These are phyloP conservation scores for Fusarium devonianum DNA, from an alignment of 2,329 filamentous ascomycete genomes.

Conservation along the genomic window DNA sequence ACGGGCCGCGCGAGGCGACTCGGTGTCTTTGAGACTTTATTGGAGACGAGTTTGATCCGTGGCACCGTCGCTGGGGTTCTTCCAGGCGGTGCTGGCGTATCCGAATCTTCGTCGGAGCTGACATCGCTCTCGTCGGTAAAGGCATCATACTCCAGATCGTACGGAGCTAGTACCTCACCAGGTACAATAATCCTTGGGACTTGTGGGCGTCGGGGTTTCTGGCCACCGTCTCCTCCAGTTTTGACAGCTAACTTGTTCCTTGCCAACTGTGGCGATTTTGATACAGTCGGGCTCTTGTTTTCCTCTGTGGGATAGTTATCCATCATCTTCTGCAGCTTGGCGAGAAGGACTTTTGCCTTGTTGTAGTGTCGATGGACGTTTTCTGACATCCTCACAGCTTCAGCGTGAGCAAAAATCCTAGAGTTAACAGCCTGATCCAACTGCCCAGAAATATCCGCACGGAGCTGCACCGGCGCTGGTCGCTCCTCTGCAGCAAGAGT, in stretches of 20 bases:
- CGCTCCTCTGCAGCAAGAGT: conserved; percentile 55
- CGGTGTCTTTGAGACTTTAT: conserved; percentile 54
- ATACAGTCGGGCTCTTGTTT: conserved; percentile 58
- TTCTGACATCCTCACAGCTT: conserved; percentile 69
- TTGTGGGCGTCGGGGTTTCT: conserved; percentile 55
- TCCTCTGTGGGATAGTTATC: conserved; percentile 66
- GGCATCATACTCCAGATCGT: conserved; percentile 68
- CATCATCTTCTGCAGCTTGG: conserved; percentile 66
- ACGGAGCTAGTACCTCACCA: conserved; percentile 70
- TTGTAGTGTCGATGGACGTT: conserved; percentile 69
- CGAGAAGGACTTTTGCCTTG: conserved; percentile 64
- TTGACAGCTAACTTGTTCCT: conserved; percentile 58
- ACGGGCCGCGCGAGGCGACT: conserved; percentile 48
- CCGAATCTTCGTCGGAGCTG: conserved; percentile 59
- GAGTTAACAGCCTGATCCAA: conserved; percentile 62
- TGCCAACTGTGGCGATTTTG: conserved; percentile 62
- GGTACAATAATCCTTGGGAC: conserved; percentile 69
- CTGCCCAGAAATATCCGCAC: conserved; percentile 66
- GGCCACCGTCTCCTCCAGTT: conserved; percentile 52
- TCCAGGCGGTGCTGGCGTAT: conserved; percentile 48
- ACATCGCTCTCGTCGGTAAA: conserved; percentile 62
- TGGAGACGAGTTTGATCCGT: conserved; percentile 59
- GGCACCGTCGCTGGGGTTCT: conserved; percentile 48
- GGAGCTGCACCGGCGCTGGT: conserved; percentile 58
- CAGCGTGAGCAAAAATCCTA: conserved; percentile 65